phyloP scores from a whole-genome alignment of 495 filamentous ascomycete genomes.

The Penicillium argentinense region DNA sequence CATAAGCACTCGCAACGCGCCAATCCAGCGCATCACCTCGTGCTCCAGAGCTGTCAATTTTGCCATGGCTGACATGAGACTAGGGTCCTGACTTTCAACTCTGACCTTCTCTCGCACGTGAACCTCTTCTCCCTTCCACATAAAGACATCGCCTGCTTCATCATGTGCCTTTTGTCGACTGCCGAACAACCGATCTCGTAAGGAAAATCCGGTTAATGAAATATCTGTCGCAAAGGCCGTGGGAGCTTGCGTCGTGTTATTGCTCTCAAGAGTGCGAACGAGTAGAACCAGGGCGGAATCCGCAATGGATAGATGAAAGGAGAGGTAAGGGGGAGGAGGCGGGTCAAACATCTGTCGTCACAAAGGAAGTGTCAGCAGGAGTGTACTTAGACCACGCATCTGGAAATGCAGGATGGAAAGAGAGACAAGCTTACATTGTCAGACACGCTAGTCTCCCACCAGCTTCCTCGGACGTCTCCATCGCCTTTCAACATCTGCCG shows the following conservation, averaged over 20 bases:
- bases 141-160: conserved; percentile 73
- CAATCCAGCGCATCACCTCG: conserved; percentile 63
- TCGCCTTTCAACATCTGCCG: conserved; percentile 49
- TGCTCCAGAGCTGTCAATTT: conserved; percentile 84
- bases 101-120: conserved; percentile 85
- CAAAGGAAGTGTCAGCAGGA: not conserved
- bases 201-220: conserved; percentile 55
- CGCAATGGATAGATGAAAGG: conserved; percentile 73
- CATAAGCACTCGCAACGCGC: conserved; percentile 79
- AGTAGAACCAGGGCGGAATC: conserved; percentile 77
- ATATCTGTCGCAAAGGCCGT: conserved; percentile 55
- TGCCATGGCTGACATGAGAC: conserved; percentile 78
- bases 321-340: conserved; percentile 57
- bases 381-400: not conserved
- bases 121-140: conserved; percentile 67
- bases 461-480: conserved; percentile 50
- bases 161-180: conserved; percentile 69
- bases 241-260: conserved; percentile 57
- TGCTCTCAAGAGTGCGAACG: conserved; percentile 74
- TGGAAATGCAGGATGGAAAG: not conserved
- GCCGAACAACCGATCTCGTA: conserved; percentile 57
- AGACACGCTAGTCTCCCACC: conserved; percentile 57
- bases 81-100: conserved; percentile 90
- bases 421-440: conserved; percentile 44
- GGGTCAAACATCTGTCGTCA: conserved; percentile 53